phyloP scores from a whole-genome alignment of 2,329 filamentous ascomycete species.

The Colletotrichum viniferum region DNA sequence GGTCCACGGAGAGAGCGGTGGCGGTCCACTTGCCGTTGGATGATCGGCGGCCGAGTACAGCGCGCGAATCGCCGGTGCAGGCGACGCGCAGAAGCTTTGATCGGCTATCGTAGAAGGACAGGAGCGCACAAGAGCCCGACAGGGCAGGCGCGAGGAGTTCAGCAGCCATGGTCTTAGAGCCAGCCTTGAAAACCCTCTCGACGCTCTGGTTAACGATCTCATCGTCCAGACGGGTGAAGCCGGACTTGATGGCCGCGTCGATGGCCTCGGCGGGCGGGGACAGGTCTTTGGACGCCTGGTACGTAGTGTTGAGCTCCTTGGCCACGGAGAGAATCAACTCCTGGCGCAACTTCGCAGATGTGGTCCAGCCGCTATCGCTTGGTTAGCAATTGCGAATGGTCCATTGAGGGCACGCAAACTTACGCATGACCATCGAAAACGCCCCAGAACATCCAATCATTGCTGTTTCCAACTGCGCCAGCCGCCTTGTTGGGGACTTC shows the following conservation, averaged over 20 bases:
- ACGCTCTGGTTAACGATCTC: constrained; percentile 96
- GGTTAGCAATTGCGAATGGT: background rate
- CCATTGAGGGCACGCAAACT: constrained; percentile 28
- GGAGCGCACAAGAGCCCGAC: constrained; percentile 94
- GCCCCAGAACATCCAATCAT: constrained; percentile 99
- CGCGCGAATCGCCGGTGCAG: constrained; percentile 94
- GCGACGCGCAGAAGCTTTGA: constrained; percentile 90
- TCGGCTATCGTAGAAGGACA: constrained; percentile 93
- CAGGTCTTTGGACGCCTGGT: constrained; percentile 71
- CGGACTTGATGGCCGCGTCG: constrained; percentile 89
- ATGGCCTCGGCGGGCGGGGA: constrained; percentile 79
- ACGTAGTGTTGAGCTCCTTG: constrained; percentile 89
- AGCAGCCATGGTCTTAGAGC: constrained; percentile 88
- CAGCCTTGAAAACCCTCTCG: constrained; percentile 85
- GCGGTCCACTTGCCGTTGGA: constrained; percentile 89
- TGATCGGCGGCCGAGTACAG: constrained; percentile 83
- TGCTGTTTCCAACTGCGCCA: constrained; percentile 53
- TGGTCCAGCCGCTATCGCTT: constrained; percentile 84
- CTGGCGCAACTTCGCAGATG: constrained; percentile 92
- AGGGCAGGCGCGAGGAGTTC: constrained; percentile 91
- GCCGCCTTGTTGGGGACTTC: constrained; percentile 72
- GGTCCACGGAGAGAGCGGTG: constrained; percentile 86
- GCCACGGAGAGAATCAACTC: constrained; percentile 92
- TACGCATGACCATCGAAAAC: constrained; percentile 97
- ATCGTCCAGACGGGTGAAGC: constrained; percentile 86